Evolutionary conservation across 169 alveolate genomes (phyloP).

Genomic region (Plasmodium sp.): DNA sequence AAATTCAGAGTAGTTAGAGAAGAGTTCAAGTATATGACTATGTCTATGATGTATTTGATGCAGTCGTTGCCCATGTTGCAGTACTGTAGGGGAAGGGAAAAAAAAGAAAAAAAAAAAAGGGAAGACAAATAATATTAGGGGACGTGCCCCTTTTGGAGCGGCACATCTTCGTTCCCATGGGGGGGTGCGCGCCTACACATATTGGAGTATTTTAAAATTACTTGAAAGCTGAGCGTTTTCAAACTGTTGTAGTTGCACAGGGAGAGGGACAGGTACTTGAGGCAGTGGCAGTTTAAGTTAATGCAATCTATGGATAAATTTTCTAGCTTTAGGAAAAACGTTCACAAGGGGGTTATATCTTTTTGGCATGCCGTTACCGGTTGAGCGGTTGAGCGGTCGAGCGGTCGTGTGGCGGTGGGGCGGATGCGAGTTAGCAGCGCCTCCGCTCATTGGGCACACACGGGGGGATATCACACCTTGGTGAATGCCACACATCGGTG

Average conservation of each 20-base stretch:
- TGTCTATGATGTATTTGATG: conserved; percentile 53
- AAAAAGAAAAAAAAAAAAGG: neutral
- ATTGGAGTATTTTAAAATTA: conserved; percentile 15
- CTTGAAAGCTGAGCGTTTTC: conserved; percentile 61
- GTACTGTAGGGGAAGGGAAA: conserved; percentile 13
- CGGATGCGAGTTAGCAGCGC: neutral
- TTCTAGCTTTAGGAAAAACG: conserved; percentile 31
- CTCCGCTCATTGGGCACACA: neutral
- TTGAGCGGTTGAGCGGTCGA: neutral
- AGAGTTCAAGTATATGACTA: conserved; percentile 58
- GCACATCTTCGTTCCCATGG: neutral
- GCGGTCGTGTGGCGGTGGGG: neutral
- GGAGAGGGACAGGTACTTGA: conserved; percentile 52
- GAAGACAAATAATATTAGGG: neutral
- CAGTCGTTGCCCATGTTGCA: conserved; percentile 54
- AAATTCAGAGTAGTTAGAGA: conserved; percentile 45
- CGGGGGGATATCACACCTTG: neutral
- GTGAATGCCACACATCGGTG: neutral
- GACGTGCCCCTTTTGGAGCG: neutral
- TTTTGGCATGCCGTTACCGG: neutral
- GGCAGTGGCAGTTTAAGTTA: conserved; percentile 5
- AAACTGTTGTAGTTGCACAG: conserved; percentile 56
- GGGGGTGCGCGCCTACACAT: neutral
- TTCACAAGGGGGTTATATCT: neutral
- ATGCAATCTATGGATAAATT: conserved; percentile 54